Conservation (phyloP, 2,329 filamentous ascomycete species). For the Plectosphaerella plurivora region DNA sequence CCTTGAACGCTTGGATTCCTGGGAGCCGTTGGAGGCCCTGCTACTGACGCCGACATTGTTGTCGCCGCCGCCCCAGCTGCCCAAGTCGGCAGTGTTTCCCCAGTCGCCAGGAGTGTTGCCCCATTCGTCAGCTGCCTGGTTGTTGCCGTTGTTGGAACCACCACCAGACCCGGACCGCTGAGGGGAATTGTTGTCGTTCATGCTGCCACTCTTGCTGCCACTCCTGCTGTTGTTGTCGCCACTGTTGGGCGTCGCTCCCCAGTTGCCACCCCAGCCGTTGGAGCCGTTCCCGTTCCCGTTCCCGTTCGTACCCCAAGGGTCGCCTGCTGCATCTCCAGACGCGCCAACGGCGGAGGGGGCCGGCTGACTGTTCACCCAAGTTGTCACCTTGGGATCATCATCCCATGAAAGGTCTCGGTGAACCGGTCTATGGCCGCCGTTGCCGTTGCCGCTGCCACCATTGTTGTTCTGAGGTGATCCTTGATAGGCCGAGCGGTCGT, state of each 20-base stretch:
- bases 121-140: neutral
- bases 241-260: neutral
- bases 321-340: neutral
- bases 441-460: neutral
- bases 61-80: neutral
- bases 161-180: constrained; percentile 1
- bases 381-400: no score
- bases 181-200: neutral
- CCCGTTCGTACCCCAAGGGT: neutral
- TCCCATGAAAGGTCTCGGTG: neutral
- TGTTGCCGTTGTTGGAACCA: constrained; percentile 4
- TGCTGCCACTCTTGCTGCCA: no score
- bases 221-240: neutral
- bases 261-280: neutral
- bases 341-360: neutral
- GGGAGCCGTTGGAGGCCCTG: constrained; percentile 5
- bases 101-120: neutral
- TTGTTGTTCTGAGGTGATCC: neutral
- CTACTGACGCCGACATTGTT: constrained; percentile 7
- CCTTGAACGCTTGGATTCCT: constrained; percentile 3
- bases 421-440: neutral
- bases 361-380: neutral
- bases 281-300: neutral
- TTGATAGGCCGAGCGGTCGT: neutral
- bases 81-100: neutral